These are phyloP conservation scores for Verticillium dahliae DNA, from an alignment of 2,329 filamentous ascomycete genomes.

Conservation along the genomic window DNA sequence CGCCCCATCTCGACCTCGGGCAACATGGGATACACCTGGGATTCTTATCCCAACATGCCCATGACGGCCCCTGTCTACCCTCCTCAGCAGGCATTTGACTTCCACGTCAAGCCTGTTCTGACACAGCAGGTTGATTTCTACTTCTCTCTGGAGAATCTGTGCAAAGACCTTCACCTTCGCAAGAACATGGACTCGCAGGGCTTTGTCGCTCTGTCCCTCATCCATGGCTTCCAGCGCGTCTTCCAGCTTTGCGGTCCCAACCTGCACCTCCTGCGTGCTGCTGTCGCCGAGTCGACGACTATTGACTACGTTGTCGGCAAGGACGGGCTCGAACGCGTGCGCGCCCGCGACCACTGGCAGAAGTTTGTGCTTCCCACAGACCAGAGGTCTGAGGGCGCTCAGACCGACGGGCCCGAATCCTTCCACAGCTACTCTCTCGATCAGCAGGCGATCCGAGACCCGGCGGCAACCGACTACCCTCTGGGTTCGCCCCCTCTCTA, in stretches of 20 bases:
- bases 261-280: slow-evolving; percentile 65
- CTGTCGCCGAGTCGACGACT: slow-evolving; percentile 63
- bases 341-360: slow-evolving; percentile 69
- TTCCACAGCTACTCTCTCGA: slow-evolving; percentile 21
- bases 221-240: slow-evolving; percentile 83
- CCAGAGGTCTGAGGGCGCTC: slow-evolving; percentile 66
- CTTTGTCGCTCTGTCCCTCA: slow-evolving; percentile 73
- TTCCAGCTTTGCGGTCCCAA: slow-evolving; percentile 54
- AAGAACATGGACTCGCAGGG: slow-evolving; percentile 93
- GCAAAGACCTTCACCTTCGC: slow-evolving; percentile 85
- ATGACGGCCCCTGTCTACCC: slow-evolving; percentile 27
- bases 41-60: neutral
- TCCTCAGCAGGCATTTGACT: slow-evolving; percentile 11
- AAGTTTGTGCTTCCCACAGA: slow-evolving; percentile 69
- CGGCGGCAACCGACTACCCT: slow-evolving; percentile 23
- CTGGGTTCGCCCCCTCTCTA: slow-evolving; percentile 21
- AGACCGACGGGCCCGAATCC: slow-evolving; percentile 58
- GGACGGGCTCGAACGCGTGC: slow-evolving; percentile 73
- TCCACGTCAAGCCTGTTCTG: slow-evolving; percentile 17
- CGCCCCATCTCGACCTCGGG: slow-evolving; percentile 1
- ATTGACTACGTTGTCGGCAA: slow-evolving; percentile 71
- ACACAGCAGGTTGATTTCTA: slow-evolving; percentile 74
- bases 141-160: slow-evolving; percentile 91
- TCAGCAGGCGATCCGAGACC: slow-evolving; percentile 18
- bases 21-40: neutral